Conservation (phyloP, 306 rosid genomes). For the Citrullus colocynthis region DNA sequence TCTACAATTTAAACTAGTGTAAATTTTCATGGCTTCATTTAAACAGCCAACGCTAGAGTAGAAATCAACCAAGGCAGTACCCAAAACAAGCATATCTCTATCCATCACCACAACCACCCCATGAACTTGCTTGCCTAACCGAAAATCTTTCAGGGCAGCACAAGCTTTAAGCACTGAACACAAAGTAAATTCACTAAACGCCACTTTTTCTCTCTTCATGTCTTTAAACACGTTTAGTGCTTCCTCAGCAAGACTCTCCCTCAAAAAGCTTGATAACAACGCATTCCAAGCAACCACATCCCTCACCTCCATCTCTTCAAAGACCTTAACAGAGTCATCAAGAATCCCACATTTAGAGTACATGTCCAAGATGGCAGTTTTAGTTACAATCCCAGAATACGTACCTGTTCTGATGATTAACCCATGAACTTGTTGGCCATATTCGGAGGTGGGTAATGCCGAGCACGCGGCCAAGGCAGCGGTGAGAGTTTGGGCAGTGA, state of each 20-base stretch:
- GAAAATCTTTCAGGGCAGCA: constrained; percentile 34
- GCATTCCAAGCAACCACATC: constrained; percentile 60
- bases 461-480: constrained; percentile 36
- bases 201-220: constrained; percentile 41
- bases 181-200: constrained; percentile 37
- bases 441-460: constrained; percentile 6
- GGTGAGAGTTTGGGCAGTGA: constrained; percentile 32
- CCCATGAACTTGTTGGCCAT: constrained; percentile 36
- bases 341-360: constrained; percentile 33
- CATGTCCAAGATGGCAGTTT: constrained; percentile 44
- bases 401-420: constrained; percentile 32
- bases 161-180: constrained; percentile 56
- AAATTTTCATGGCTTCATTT: constrained; percentile 39
- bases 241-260: constrained; percentile 30
- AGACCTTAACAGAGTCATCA: constrained; percentile 27
- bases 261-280: constrained; percentile 28
- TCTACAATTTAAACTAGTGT: constrained; percentile 20
- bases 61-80: constrained; percentile 53
- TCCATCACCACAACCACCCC: constrained; percentile 48
- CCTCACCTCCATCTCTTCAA: constrained; percentile 38
- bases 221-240: constrained; percentile 29
- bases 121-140: constrained; percentile 50
- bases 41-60: constrained; percentile 34
- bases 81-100: constrained; percentile 44
- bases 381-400: constrained; percentile 26